Conservation (phyloP, 441 rosid species). For the Adansonia gregorii region DNA sequence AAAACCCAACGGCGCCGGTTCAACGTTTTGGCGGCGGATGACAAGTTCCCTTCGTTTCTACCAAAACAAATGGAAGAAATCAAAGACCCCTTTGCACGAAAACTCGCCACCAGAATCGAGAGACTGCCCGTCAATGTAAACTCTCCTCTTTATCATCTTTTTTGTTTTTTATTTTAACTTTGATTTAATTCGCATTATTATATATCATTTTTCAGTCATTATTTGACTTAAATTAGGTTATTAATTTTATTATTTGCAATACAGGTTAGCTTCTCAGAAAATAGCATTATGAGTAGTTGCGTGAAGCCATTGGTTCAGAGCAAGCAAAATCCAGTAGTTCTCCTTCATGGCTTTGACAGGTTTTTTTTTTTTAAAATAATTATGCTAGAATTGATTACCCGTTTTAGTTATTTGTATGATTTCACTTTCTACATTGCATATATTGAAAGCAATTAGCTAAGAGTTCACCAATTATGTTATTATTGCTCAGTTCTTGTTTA, state of each 20-base stretch:
- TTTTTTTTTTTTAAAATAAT: constrained; percentile 6
- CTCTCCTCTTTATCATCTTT: background rate
- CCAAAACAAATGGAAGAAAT: constrained; percentile 67
- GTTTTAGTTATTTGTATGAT: constrained; percentile 11
- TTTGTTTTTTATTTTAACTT: background rate
- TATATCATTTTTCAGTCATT: background rate
- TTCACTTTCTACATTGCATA: background rate
- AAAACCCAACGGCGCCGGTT: constrained; percentile 26
- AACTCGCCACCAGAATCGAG: constrained; percentile 74
- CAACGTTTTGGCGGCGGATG: constrained; percentile 33
- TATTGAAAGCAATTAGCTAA: background rate
- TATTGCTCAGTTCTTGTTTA: constrained; percentile 78
- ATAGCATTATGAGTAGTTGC: constrained; percentile 62
- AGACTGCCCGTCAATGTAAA: constrained; percentile 66
- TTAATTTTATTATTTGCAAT: background rate
- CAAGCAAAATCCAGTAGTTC: constrained; percentile 54
- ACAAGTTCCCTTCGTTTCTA: constrained; percentile 64
- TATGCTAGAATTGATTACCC: background rate
- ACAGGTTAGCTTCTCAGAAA: constrained; percentile 49
- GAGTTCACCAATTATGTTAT: constrained; percentile 25
- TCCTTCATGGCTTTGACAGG: constrained; percentile 80
- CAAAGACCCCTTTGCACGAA: constrained; percentile 65
- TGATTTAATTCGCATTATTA: background rate
- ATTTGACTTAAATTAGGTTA: background rate
- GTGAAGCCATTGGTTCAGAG: constrained; percentile 51